Conservation (phyloP, 331 rosid species). For the Cydonia oblonga region DNA sequence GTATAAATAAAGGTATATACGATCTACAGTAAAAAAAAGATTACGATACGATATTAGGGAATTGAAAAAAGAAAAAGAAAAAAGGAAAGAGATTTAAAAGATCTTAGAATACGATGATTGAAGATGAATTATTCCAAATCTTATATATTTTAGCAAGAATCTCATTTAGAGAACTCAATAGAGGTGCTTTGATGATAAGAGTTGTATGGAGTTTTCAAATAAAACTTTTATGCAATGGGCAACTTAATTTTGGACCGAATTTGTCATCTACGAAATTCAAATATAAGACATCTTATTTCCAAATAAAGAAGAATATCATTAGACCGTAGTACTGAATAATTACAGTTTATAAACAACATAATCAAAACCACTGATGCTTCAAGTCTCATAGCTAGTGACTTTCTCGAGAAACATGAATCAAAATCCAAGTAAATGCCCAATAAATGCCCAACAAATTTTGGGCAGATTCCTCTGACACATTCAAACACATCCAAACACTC, state of each 20-base stretch:
- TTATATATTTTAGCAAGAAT: no score
- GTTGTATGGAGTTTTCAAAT: not conserved
- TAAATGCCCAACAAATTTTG: not conserved
- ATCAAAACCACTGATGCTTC: not conserved
- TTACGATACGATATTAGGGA: no score
- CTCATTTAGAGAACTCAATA: not conserved
- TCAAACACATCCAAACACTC: not conserved
- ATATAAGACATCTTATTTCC: rapidly evolving
- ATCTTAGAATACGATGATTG: not conserved
- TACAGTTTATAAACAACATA: not conserved
- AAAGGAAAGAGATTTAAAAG: no score
- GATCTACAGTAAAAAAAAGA: no score
- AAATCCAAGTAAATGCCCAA: not conserved
- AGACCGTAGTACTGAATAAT: rapidly evolving
- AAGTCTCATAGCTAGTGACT: not conserved
- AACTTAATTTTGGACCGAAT: rapidly evolving
- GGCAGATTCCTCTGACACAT: not conserved
- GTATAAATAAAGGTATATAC: no score
- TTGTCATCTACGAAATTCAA: rapidly evolving
- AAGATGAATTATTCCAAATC: not conserved
- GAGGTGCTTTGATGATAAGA: not conserved
- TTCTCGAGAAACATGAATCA: not conserved
- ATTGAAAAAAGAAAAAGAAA: no score
- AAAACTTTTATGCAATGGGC: rapidly evolving
- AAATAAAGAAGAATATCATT: rapidly evolving